phyloP scores from a whole-genome alignment of 352 stramenopile genomes.

The Phytophthora ramorum region DNA sequence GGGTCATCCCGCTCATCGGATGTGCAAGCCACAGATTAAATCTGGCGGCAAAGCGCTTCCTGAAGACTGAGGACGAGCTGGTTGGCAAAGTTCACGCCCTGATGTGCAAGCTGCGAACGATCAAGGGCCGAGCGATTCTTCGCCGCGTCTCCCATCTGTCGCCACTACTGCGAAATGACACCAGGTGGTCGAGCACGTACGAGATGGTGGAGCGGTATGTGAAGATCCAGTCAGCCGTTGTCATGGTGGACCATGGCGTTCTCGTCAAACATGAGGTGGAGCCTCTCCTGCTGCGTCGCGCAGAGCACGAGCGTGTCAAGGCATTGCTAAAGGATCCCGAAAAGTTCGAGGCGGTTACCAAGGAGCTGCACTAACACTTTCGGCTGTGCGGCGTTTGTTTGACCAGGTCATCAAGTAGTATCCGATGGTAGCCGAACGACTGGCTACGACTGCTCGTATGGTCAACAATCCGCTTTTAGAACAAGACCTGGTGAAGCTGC shows the following conservation, averaged over 20 bases:
- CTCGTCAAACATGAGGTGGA: neutral
- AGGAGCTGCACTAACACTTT: neutral
- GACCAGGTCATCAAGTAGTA: neutral
- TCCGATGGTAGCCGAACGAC: neutral
- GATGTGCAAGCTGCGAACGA: too few relatives aligned
- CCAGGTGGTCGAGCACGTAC: too few relatives aligned
- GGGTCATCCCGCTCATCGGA: too few relatives aligned
- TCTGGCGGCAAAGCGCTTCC: too few relatives aligned
- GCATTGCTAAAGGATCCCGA: neutral
- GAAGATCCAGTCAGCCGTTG: neutral
- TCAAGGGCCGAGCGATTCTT: too few relatives aligned
- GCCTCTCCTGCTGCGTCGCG: neutral
- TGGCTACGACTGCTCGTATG: neutral
- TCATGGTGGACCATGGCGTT: neutral
- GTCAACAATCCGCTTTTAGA: slow-evolving; percentile 2
- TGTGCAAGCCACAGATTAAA: too few relatives aligned
- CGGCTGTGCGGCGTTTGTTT: neutral
- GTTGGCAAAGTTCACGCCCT: too few relatives aligned
- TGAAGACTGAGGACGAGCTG: too few relatives aligned
- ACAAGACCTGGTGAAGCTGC: slow-evolving; percentile 1
- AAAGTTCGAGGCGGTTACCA: neutral
- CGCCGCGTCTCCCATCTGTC: too few relatives aligned
- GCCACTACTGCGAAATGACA: too few relatives aligned
- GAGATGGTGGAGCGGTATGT: neutral
- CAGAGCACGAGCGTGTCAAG: neutral